phyloP scores from a whole-genome alignment of 768 basidiomycete genomes.

The Russula sp. region DNA sequence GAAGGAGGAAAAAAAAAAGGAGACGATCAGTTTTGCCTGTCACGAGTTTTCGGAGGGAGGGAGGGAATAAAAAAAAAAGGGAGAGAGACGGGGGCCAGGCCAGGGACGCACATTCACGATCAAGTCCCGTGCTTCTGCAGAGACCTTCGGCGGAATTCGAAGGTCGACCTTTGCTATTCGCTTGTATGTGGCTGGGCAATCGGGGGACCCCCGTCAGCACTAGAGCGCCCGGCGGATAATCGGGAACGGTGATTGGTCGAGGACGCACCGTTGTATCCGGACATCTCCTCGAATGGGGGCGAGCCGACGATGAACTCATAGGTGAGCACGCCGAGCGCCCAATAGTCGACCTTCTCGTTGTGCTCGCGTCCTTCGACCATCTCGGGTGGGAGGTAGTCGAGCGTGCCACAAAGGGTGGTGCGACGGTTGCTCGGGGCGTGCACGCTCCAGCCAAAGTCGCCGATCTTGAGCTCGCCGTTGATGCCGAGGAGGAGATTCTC shows the following conservation, averaged over 20 bases:
- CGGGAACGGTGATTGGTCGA: background rate
- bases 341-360: constrained; percentile 86
- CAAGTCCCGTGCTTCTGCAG: constrained; percentile 41
- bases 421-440: constrained; percentile 90
- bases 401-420: constrained; percentile 88
- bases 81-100: background rate
- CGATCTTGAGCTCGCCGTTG: constrained; percentile 96
- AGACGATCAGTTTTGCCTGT: too few species aligned
- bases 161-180: constrained; percentile 88
- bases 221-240: constrained; percentile 5
- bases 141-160: constrained; percentile 36
- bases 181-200: constrained; percentile 69
- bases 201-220: constrained; percentile 18
- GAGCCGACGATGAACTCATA: constrained; percentile 91
- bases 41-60: too few species aligned
- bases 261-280: constrained; percentile 63
- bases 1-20: background rate
- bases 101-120: constrained; percentile 36
- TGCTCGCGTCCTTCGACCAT: constrained; percentile 95
- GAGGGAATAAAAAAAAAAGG: background rate
- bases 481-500: constrained; percentile 93
- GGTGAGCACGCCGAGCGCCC: constrained; percentile 95
- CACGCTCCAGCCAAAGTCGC: constrained; percentile 97
- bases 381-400: constrained; percentile 97
- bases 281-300: constrained; percentile 82